These are phyloP conservation scores for Phycomyces nitens DNA, from an alignment of 192 early-diverging fungal genomes.

Conservation along the genomic window DNA sequence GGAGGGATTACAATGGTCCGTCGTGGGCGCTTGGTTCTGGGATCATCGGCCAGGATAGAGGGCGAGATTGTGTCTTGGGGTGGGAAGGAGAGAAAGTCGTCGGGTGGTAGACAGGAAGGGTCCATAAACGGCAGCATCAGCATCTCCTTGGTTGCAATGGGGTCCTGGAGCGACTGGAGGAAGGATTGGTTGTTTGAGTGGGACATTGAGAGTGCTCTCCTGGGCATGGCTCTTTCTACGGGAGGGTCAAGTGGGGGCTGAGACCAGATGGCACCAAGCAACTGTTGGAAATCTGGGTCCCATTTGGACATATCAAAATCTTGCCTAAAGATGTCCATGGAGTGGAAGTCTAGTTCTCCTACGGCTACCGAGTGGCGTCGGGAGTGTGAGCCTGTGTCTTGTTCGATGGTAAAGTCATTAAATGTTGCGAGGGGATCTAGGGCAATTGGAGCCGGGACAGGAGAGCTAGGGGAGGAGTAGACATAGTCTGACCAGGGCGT, in stretches of 20 bases:
- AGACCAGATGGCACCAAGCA: conserved; percentile 7
- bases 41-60: neutral
- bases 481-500: conserved; percentile 24
- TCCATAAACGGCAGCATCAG: neutral
- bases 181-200: neutral
- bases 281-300: conserved; percentile 9
- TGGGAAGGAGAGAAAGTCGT: conserved; percentile 10
- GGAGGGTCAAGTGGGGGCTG: neutral
- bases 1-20: conserved; percentile 5
- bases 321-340: conserved; percentile 18
- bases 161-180: neutral
- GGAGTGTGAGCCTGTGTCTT: conserved; percentile 12
- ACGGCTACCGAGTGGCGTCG: conserved; percentile 34
- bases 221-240: too few species aligned
- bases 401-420: conserved; percentile 8
- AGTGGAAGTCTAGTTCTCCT: conserved; percentile 28
- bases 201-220: neutral
- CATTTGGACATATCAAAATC: conserved; percentile 6
- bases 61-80: neutral
- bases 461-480: conserved; percentile 26
- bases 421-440: conserved; percentile 9
- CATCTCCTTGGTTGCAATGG: neutral
- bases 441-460: neutral
- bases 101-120: neutral
- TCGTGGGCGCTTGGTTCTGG: neutral